Evolutionary conservation across 257 asterid species (phyloP).

Genomic region (Ajuga chamaepitys): DNA sequence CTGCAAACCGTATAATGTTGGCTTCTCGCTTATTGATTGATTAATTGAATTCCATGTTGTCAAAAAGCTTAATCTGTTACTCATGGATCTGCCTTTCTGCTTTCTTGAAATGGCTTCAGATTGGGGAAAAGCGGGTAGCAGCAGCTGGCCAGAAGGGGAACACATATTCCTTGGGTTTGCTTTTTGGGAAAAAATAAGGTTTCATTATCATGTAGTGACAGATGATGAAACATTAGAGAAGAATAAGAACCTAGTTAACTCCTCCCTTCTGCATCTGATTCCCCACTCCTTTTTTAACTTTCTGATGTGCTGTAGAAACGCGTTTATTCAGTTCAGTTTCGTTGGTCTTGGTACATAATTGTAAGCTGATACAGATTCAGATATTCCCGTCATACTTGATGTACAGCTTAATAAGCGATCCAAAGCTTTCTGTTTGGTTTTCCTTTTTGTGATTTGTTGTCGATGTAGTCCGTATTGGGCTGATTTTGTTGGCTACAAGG

Average conservation of each 20-base stretch:
- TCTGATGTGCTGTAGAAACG: no score
- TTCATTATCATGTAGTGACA: conserved; percentile 17
- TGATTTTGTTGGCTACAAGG: no score
- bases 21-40: neutral
- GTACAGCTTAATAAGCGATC: no score
- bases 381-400: no score
- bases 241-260: neutral
- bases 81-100: neutral
- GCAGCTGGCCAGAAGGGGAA: conserved; percentile 77
- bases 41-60: neutral
- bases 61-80: neutral
- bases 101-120: conserved; percentile 33
- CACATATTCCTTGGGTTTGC: conserved; percentile 72
- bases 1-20: neutral
- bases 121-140: conserved; percentile 75
- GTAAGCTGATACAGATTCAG: no score
- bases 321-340: no score
- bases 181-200: conserved; percentile 59
- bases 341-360: no score
- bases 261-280: neutral
- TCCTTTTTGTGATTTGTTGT: no score
- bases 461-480: no score
- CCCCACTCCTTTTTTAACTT: neutral
- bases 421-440: no score
- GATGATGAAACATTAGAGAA: neutral